Evolutionary conservation across 2,329 filamentous ascomycete genomes (phyloP), one percentile per base, ranked within the genome.

Genomic region (Calcarisporium arbuscula): DNA sequence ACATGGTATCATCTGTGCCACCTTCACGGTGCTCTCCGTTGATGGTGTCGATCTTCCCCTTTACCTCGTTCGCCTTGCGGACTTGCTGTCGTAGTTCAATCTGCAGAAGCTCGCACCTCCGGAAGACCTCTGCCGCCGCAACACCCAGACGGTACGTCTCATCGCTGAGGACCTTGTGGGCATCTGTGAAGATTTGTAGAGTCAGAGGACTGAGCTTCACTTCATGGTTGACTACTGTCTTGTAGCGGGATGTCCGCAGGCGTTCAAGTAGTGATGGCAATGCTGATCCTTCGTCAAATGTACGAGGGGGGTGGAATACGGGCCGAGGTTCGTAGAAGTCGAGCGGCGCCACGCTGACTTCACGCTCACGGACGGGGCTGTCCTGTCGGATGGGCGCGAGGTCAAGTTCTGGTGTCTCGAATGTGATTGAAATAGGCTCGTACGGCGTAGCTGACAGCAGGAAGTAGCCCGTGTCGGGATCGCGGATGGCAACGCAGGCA

Each of bases 61-160:
- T 77, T 26, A 85, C 70, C 47, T 82, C 74, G 35, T 77, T 74
- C 19, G 76, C 79, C 45, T 80, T 77, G 41, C 62, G 62, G 17
- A 88, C 71, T 52, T 89, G 83, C 41, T 79, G 74, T 43, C 65
- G 67, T 27, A 88, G 67, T 50, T 88, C 82, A 14, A 68, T 64
- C 47, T 82, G 78, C 18, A 89, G 67, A 29, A 77, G 68, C 45
- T 82, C 73, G 41, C 82, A 85, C 35, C 79, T 72, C 18, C 79
- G 68, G 60, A 88, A 89, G 6, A 89, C 65, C 47, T 87, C 82
- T 2, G 82, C 75, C 1, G 81, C 83, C 2, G 81, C 83, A 28
- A 74, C 63, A 12, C 82, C 82, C 9, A 89, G 67, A 9, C 68
- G 68, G 45, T 82, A 69, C 0, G 82, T 86, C 56, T 89, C 82